Percentiles rank a stretch among this genome's conserved stretches.
These are phyloP conservation scores for Aspergillaceae sp. DNA, from an alignment of 2,329 filamentous ascomycete genomes.

Conservation along the genomic window DNA sequence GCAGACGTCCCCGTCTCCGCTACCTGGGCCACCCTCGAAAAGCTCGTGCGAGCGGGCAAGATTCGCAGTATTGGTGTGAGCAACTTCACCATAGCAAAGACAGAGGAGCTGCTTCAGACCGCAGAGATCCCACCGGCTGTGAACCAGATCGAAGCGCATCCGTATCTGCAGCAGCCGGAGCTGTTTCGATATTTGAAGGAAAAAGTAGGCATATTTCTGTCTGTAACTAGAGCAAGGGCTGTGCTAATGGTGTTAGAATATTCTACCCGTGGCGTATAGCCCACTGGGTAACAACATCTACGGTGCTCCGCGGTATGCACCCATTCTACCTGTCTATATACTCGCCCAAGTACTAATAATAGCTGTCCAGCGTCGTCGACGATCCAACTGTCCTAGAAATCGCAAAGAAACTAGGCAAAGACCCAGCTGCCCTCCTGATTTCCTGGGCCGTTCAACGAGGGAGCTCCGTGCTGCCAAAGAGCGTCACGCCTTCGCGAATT, in stretches of 20 bases:
- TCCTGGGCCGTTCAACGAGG: conserved; percentile 49
- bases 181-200: conserved; percentile 46
- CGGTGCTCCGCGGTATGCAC: conserved; percentile 18
- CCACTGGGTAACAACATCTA: conserved; percentile 47
- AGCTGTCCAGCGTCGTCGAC: conserved; percentile 44
- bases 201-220: conserved; percentile 32
- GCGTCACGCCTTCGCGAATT: conserved; percentile 46
- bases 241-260: conserved; percentile 9
- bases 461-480: conserved; percentile 48
- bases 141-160: conserved; percentile 61
- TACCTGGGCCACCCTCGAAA: conserved; percentile 32
- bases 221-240: neutral
- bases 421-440: conserved; percentile 49
- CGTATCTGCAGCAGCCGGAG: conserved; percentile 52
- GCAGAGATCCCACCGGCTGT: conserved; percentile 50
- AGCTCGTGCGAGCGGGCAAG: conserved; percentile 25
- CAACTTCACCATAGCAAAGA: conserved; percentile 34
- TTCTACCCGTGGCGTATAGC: conserved; percentile 53
- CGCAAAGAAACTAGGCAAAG: conserved; percentile 51
- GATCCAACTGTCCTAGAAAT: conserved; percentile 54
- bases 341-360: neutral
- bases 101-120: conserved; percentile 19
- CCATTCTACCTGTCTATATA: neutral
- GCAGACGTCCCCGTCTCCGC: conserved; percentile 20
- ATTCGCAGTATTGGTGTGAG: conserved; percentile 27